These are phyloP conservation scores for Aspergillus cavernicola DNA, from an alignment of 495 filamentous ascomycete species.

Conservation along the genomic window DNA sequence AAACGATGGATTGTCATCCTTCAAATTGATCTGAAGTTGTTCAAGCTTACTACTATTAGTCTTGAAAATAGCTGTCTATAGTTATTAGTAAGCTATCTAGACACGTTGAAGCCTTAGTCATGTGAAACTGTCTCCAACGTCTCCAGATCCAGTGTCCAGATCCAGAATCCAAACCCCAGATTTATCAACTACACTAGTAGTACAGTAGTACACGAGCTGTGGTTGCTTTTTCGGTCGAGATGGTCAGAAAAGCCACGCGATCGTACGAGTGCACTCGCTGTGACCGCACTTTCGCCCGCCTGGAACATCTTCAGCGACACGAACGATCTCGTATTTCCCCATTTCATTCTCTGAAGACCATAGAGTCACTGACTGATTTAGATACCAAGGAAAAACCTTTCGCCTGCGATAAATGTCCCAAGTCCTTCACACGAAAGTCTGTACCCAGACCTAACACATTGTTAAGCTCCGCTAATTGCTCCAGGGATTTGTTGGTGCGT, in stretches of 20 bases:
- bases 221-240: conserved; percentile 1
- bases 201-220: no score
- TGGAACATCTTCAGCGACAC: conserved; percentile 44
- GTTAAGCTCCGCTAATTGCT: not conserved
- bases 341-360: not conserved
- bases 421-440: conserved; percentile 42
- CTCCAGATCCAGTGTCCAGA: no score
- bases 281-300: conserved; percentile 33
- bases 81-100: no score
- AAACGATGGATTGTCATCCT: no score
- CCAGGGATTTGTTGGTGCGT: conserved; percentile 34
- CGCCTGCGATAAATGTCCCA: conserved; percentile 33
- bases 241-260: conserved; percentile 20
- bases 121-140: no score
- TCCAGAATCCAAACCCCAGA: no score
- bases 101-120: no score
- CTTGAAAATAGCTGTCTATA: no score
- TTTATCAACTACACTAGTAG: no score
- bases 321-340: conserved; percentile 39
- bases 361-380: conserved; percentile 18
- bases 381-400: conserved; percentile 46
- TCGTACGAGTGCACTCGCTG: conserved; percentile 40
- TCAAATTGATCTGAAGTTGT: no score
- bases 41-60: no score
- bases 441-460: conserved; percentile 8